These are phyloP conservation scores for Senna siamea DNA, from an alignment of 306 rosid genomes.

Conservation along the genomic window DNA sequence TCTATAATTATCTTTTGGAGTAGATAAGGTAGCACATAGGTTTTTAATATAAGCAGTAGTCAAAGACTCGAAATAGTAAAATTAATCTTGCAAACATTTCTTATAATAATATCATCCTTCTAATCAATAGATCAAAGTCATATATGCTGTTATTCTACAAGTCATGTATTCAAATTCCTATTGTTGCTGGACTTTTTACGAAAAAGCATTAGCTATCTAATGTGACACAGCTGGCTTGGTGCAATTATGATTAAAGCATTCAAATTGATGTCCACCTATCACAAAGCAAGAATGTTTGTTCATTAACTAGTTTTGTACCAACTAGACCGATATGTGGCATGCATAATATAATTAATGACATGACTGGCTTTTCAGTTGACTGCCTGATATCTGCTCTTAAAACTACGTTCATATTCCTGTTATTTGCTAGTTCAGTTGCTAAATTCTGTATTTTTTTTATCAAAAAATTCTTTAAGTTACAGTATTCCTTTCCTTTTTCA, in stretches of 20 bases:
- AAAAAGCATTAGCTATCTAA: background rate
- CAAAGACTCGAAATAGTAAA: background rate
- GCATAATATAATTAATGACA: background rate
- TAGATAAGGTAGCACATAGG: background rate
- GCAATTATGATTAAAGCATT: conserved; percentile 27
- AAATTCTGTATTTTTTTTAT: background rate
- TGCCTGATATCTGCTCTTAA: background rate
- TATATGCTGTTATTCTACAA: background rate
- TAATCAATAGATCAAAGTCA: background rate
- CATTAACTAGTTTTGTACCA: background rate
- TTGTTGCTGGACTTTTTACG: background rate
- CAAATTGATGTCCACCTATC: background rate
- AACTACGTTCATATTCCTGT: background rate
- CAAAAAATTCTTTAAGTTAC: background rate
- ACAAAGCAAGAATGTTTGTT: background rate
- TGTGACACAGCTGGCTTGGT: conserved; percentile 10
- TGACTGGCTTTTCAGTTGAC: conserved; percentile 9
- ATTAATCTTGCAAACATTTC: background rate
- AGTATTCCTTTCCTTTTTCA: conserved; percentile 28
- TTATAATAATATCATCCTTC: background rate
- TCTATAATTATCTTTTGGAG: background rate
- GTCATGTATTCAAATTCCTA: background rate
- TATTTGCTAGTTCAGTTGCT: conserved; percentile 1
- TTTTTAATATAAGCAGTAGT: too few species aligned
- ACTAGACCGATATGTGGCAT: background rate